Percentiles rank a stretch among this genome's conserved stretches.
Conservation (phyloP, 2,329 filamentous ascomycete species). For the Sordariomycetes sp. region DNA sequence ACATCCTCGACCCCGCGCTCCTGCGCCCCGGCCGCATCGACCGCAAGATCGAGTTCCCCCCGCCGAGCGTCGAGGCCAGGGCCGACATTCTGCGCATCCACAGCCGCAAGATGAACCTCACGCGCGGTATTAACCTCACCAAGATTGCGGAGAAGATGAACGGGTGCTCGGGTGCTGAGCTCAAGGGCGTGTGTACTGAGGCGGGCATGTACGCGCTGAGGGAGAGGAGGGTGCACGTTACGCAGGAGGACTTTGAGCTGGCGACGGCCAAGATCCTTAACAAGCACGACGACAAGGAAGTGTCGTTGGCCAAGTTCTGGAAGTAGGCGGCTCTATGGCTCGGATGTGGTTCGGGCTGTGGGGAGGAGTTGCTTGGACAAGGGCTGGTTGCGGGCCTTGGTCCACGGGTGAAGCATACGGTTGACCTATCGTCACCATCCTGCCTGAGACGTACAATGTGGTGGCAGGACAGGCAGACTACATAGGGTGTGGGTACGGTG, state of each 20-base stretch:
- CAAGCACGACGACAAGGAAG: constrained; percentile 98
- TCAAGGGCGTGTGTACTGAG: constrained; percentile 98
- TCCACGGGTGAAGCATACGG: background rate
- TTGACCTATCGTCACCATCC: background rate
- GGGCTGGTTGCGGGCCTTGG: background rate
- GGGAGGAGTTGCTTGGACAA: background rate
- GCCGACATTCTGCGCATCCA: constrained; percentile 97
- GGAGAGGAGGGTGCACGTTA: constrained; percentile 93
- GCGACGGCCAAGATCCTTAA: constrained; percentile 98
- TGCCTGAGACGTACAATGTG: background rate
- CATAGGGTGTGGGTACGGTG: background rate
- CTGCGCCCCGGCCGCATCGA: constrained; percentile 95
- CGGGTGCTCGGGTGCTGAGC: constrained; percentile 89
- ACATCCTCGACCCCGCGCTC: constrained; percentile 91
- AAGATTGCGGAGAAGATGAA: constrained; percentile 99
- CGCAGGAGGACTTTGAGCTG: constrained; percentile 96
- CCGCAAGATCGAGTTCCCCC: constrained; percentile 97
- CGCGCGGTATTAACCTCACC: constrained; percentile 88
- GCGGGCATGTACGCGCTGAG: constrained; percentile 96
- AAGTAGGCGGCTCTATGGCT: constrained; percentile 16
- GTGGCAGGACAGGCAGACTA: background rate
- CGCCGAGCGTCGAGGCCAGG: constrained; percentile 87
- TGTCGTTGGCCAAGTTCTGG: constrained; percentile 75
- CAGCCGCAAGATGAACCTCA: constrained; percentile 96
- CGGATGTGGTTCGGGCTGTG: background rate